Base-by-base conservation (phyloP, 306 rosid species). In the Oemleria cerasiformis region DNA sequence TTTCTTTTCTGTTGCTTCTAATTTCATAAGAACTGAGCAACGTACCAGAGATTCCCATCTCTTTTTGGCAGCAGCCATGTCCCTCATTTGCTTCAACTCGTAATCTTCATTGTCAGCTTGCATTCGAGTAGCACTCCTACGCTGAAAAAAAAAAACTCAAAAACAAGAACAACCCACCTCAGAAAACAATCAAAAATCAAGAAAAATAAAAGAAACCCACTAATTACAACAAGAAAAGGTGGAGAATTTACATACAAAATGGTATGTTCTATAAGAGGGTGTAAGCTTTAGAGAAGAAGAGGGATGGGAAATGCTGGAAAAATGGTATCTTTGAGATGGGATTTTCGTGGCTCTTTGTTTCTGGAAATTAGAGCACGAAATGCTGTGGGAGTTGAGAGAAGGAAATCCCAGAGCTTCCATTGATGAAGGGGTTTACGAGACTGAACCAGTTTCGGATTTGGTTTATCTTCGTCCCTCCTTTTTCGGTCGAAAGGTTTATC, bases 1-100 rank as follows among this genome's bases (percentile, higher is more conserved):
- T 3, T 43, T 10, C n/a, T 12, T 70, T 34, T 13, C 12, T 73
- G 5, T 1, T 4, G 48, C 43, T 48, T 43, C 19, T 10, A 19
- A 51, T 17, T 70, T 41, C 34, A 56, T 16, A 44, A 5, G 43
- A 75, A 10, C 20, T 12, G 19, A 38, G 40, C 63, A 82, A 86
- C 68, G 75, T 86, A 94, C 97, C 98, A 91, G 81, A 82, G 96
- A 84, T 63, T 94, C 96, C 97, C 96, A 89, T 91, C 97, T 89
- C 85, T 89, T 94, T 70, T 84, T 91, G 54, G 98, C 96, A 73
- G 98, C 92, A 82, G 91, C 86, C 96, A 94, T 87, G 65, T 89
- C 97, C 82, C 85, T 91, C 82, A 81, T 75, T 86, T 94, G 98
- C 86, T 94, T 91, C 90, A 91, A 68, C 76, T 91, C 98, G 69